These are phyloP conservation scores for Phytopythium mirpurense DNA, from an alignment of 352 stramenopile species.

Conservation along the genomic window DNA sequence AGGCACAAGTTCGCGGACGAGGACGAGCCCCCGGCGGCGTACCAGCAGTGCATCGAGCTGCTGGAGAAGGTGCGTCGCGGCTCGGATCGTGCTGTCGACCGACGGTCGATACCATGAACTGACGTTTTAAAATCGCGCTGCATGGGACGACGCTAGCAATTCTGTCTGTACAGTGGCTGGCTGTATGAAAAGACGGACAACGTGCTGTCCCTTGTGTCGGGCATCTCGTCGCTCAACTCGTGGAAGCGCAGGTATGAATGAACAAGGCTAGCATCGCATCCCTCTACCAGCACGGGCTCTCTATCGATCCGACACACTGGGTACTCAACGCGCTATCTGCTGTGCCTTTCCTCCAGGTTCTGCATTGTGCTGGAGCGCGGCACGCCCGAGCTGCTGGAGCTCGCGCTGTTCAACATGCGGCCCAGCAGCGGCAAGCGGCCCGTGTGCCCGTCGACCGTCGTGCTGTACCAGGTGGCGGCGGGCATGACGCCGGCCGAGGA, in stretches of 20 bases:
- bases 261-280: too few relatives aligned
- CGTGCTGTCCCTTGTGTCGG: slow-evolving; percentile 48
- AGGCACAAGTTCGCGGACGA: slow-evolving; percentile 25
- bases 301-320: too few relatives aligned
- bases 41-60: slow-evolving; percentile 46
- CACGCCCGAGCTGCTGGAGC: slow-evolving; percentile 48
- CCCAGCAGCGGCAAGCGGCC: slow-evolving; percentile 32
- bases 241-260: slow-evolving; percentile 47
- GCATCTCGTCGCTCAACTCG: slow-evolving; percentile 55
- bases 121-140: too few relatives aligned
- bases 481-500: slow-evolving; percentile 40
- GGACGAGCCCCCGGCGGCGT: slow-evolving; percentile 20
- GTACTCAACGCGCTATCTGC: too few relatives aligned
- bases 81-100: too few relatives aligned
- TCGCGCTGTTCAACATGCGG: slow-evolving; percentile 65
- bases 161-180: slow-evolving; percentile 56
- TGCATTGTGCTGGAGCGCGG: slow-evolving; percentile 70
- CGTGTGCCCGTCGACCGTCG: slow-evolving; percentile 45
- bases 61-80: slow-evolving; percentile 42
- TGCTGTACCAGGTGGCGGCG: slow-evolving; percentile 51
- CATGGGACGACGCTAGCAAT: slow-evolving; percentile 26
- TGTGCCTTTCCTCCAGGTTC: too few relatives aligned
- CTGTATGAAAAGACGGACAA: slow-evolving; percentile 64
- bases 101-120: too few relatives aligned
- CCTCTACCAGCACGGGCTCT: too few relatives aligned